These are phyloP conservation scores for Uronychia setigera DNA, from an alignment of 73 alveolate species.

Conservation along the genomic window DNA sequence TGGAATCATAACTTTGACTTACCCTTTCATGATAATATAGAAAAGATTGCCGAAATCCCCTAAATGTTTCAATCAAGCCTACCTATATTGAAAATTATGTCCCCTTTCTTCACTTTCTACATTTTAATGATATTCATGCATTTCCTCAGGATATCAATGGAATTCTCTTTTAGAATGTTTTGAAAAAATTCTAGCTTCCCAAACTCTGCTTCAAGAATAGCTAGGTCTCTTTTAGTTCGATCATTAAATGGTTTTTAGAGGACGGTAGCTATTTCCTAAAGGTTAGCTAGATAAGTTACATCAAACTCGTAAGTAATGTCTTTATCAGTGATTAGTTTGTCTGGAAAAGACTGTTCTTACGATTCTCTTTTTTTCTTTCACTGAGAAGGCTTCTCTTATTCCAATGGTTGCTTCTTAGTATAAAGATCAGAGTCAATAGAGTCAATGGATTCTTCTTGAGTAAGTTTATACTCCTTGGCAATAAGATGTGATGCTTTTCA, in stretches of 20 bases:
- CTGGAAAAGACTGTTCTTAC: neutral
- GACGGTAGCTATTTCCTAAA: neutral
- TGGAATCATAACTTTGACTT: neutral
- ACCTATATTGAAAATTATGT: neutral
- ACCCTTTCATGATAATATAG: neutral
- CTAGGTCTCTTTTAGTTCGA: neutral
- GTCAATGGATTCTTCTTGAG: neutral
- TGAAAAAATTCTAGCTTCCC: neutral
- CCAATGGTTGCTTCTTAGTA: too few species aligned
- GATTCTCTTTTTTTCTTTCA: neutral
- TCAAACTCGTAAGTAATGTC: neutral
- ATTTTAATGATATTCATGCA: neutral
- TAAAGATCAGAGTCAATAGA: neutral
- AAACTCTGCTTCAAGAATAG: neutral
- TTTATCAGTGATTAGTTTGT: neutral
- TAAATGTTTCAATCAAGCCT: neutral
- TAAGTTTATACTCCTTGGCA: neutral
- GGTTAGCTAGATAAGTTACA: neutral
- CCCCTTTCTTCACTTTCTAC: neutral
- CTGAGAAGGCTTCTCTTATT: too few species aligned
- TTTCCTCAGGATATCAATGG: neutral
- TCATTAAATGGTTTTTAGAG: neutral
- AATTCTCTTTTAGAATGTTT: neutral
- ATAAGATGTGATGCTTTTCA: too few species aligned
- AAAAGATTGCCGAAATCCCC: neutral